Base-by-base conservation (phyloP, 2,329 filamentous ascomycete genomes). In the Penicillium sp. region DNA sequence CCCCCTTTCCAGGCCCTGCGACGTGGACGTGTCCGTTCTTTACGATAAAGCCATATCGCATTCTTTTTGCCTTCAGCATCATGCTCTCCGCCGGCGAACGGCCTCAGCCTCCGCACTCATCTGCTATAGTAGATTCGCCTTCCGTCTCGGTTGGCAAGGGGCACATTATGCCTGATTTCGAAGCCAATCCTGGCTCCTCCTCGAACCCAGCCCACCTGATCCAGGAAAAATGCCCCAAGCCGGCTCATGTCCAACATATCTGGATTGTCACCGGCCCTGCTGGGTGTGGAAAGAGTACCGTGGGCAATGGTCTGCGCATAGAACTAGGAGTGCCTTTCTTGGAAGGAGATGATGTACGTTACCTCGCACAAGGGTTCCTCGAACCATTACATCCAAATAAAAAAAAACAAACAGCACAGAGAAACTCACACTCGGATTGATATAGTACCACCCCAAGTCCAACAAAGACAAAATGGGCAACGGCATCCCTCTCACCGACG, bases 391-490 rank as follows among this genome's bases (percentile, higher is more conserved):
- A 51, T 17, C n/a, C 9, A 8, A 50, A 42, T 38, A 15, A 10
- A 47, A 15, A 10, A 47, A 60, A 37, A 63, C 22, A 26, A 37
- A 13, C 28, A 61, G 3, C 9, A 42, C 4, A 12, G 1, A 13
- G 19, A 13, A 24, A 54, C 62, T 62, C 60, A 65, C 69, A 67
- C 58, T 51, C 26, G 8, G 3, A 6, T 19, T 26, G 26, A 33
- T 44, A 53, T 37, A 83, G 81, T 82, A 79, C 67, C 81, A 83
- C 68, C 70, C 80, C 0, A 80, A 85, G 35, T 84, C 90, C 72
- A 97, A 94, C 80, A 89, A 93, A 70, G 89, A 93, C 58, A 99
- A 98, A 80, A 99, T 99, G 95, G 84, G 86, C 73, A 85, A 84
- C 69, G 92, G 92, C 68, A 89, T 88, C 60, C 93, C 95, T 2